A percentile compares a stretch with the other conserved stretches of the same genome.
phyloP scores from a whole-genome alignment of 345 rosid genomes.

The Salix viminalis region DNA sequence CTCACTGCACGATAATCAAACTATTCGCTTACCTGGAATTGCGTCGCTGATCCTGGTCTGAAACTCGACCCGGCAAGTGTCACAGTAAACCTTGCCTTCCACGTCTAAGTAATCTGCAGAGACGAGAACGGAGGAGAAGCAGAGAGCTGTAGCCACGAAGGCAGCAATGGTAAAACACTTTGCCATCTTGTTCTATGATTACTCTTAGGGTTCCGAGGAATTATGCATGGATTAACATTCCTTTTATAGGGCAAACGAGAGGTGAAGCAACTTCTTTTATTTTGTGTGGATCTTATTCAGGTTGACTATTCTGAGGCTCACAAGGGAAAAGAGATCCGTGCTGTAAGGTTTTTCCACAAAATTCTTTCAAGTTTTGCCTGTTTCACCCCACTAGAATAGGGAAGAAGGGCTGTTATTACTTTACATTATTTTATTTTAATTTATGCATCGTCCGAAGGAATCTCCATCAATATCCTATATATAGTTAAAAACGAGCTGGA shows the following conservation, averaged over 20 bases:
- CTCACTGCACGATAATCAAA: too few relatives aligned
- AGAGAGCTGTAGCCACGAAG: conserved; percentile 14
- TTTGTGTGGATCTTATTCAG: not conserved
- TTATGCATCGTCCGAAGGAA: too few relatives aligned
- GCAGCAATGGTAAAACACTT: not conserved
- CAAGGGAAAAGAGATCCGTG: not conserved
- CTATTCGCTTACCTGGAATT: not conserved
- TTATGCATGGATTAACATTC: not conserved
- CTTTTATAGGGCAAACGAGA: not conserved
- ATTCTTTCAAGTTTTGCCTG: not conserved
- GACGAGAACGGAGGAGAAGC: conserved; percentile 8
- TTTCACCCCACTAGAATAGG: not conserved
- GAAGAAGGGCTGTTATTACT: too few relatives aligned
- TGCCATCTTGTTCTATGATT: conserved; percentile 7
- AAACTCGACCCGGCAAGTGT: conserved; percentile 26
- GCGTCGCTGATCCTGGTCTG: conserved; percentile 8
- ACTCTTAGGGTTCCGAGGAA: not conserved
- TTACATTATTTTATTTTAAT: too few relatives aligned
- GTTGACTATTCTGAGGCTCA: not conserved
- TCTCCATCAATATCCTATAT: not conserved
- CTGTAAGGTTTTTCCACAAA: not conserved
- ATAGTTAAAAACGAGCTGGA: too few relatives aligned
- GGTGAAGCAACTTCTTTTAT: not conserved
- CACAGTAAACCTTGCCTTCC: conserved; percentile 25
- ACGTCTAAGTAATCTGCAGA: not conserved